These are phyloP conservation scores for Tricholoma sp. DNA, from an alignment of 768 basidiomycete genomes.

Conservation along the genomic window DNA sequence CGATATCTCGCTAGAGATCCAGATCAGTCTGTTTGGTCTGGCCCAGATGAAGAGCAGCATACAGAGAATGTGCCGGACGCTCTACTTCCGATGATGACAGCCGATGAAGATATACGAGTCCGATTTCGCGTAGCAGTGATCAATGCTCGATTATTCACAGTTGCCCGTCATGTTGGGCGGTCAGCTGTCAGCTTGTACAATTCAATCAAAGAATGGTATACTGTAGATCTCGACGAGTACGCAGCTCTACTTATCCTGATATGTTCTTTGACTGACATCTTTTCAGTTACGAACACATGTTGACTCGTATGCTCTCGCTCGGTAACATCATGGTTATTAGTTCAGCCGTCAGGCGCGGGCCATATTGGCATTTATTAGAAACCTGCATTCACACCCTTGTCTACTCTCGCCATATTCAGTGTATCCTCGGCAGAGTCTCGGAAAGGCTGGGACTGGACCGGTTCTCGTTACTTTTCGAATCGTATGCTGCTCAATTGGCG, in stretches of 20 bases:
- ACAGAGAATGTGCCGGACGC: slow-evolving; percentile 32
- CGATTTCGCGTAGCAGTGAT: slow-evolving; percentile 68
- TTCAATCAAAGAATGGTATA: slow-evolving; percentile 39
- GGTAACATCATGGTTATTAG: slow-evolving; percentile 79
- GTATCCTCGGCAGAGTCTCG: slow-evolving; percentile 58
- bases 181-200: slow-evolving; percentile 39
- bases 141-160: slow-evolving; percentile 54
- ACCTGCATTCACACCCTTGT: slow-evolving; percentile 38
- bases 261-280: not conserved
- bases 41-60: slow-evolving; percentile 23
- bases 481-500: slow-evolving; percentile 75
- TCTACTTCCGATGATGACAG: slow-evolving; percentile 47
- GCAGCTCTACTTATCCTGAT: slow-evolving; percentile 19
- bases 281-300: slow-evolving; percentile 66
- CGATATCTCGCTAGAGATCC: slow-evolving; percentile 59
- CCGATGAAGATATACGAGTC: slow-evolving; percentile 80
- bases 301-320: slow-evolving; percentile 65
- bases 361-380: slow-evolving; percentile 89
- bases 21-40: slow-evolving; percentile 42
- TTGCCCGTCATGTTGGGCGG: slow-evolving; percentile 31
- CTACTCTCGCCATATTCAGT: slow-evolving; percentile 38
- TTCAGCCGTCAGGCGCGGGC: slow-evolving; percentile 69
- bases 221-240: slow-evolving; percentile 44
- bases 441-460: slow-evolving; percentile 59
- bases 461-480: slow-evolving; percentile 63